phyloP scores from a whole-genome alignment of 306 rosid genomes.

The Castanopsis chinensis region DNA sequence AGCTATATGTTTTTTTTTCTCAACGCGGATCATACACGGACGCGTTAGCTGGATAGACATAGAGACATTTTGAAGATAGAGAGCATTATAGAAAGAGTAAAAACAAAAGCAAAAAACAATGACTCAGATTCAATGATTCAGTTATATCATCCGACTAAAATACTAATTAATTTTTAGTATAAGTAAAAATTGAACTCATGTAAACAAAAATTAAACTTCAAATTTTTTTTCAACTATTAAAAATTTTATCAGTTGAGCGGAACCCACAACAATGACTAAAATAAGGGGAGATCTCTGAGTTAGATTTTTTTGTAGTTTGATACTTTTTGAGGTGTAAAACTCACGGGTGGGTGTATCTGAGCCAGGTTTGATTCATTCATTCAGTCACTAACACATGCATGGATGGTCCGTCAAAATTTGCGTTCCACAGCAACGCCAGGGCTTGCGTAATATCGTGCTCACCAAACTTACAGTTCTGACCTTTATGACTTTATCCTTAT shows the following conservation, averaged over 20 bases:
- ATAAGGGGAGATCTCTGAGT: too few species aligned
- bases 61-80: not conserved
- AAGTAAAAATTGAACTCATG: too few species aligned
- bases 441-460: not conserved
- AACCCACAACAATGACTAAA: too few species aligned
- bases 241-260: too few species aligned
- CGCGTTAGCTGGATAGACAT: too few species aligned
- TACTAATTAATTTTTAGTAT: too few species aligned
- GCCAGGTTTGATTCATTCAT: slow-evolving; percentile 12
- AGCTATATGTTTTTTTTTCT: not conserved
- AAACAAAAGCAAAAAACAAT: not conserved
- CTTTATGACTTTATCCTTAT: slow-evolving; percentile 11
- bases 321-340: not conserved
- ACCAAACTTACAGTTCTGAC: not conserved
- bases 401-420: slow-evolving; percentile 1
- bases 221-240: too few species aligned
- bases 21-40: slow-evolving; percentile 13
- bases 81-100: not conserved
- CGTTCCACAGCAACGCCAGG: not conserved
- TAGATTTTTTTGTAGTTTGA: too few species aligned
- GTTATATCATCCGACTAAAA: too few species aligned
- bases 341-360: slow-evolving; percentile 11
- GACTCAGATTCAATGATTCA: not conserved
- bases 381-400: not conserved
- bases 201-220: too few species aligned